Evolutionary conservation across 2,329 filamentous ascomycete genomes (phyloP), one percentile per base, ranked within the genome.

Genomic region (Stagonosporopsis chrysanthemi): DNA sequence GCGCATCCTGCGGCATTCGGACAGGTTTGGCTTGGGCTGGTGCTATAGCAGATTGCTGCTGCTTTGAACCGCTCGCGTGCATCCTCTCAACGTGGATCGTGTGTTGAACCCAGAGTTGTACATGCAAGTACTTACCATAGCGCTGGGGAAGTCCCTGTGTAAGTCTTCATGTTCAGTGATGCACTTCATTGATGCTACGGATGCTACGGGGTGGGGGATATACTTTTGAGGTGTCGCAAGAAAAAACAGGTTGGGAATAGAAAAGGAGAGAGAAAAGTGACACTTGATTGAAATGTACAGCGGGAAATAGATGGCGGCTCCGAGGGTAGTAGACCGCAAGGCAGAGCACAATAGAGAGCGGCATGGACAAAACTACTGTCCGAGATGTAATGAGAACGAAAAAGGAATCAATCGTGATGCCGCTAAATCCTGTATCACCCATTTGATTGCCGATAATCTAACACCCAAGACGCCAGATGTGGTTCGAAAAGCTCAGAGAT

Each of bases 381-480:
- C 56, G 42, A 51, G 17, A 57, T 43, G 54, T 42, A 49, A 46
- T 43, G 41, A 19, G 15, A 52, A 15, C 19, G 26, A 36, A 39
- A 61, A 46, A 54, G 38, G 48, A 38, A 48, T 45, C 36, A 56
- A 54, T 52, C 52, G 60, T 58, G 52, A 59, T 53, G 52, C 47
- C 52, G 55, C 44, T 48, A 56, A 49, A 26, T 51, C 56, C 28
- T 55, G 50, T 48, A 56, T 52, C 40, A 44, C 60, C 60, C 56
- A 56, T 57, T 62, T 60, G 56, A 60, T 60, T 54, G 60, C 52
- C 60, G 44, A 43, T 60, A 57, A 49, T 59, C 56, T 62, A 59
- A 57, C 52, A 54, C 60, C 51, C 45, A 22, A 36, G 43, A 62
- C 60, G 60, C 56, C 56, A 52, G 50, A 46, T 56, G 39, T 51